A percentile compares a stretch with the other conserved stretches of the same genome.
These are phyloP conservation scores for Pseudogymnoascus sp. DNA, from an alignment of 2,329 filamentous ascomycete species.

Conservation along the genomic window DNA sequence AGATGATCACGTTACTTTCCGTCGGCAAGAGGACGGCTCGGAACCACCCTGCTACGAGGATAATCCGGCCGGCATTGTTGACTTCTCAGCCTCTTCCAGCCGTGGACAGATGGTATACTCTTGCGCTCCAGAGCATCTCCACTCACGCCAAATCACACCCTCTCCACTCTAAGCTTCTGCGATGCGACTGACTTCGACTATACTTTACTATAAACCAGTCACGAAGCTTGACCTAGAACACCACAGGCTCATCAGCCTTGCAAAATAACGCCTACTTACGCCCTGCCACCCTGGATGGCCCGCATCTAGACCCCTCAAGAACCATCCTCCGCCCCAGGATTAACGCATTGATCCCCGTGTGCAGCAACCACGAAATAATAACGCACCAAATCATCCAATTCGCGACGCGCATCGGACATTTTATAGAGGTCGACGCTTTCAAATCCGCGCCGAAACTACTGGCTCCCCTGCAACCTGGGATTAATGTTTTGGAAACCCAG, in stretches of 20 bases:
- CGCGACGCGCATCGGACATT: not conserved
- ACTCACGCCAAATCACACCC: not conserved
- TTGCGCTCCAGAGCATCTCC: not conserved
- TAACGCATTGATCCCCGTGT: not conserved
- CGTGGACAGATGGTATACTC: constrained; percentile 1
- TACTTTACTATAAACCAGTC: not conserved
- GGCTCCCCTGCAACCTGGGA: constrained; percentile 1
- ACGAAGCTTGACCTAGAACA: not conserved
- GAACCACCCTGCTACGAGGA: not conserved
- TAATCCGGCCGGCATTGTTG: constrained; percentile 2
- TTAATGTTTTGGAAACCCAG: constrained; percentile 6
- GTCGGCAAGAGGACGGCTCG: not conserved
- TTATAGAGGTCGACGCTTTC: not conserved
- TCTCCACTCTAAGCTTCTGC: constrained; percentile 5
- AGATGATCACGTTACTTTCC: not conserved
- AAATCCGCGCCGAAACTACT: not conserved
- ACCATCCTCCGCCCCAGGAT: not conserved
- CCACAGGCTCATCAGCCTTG: constrained; percentile 2
- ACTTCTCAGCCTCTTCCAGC: constrained; percentile 7
- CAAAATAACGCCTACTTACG: not conserved
- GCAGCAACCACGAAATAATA: not conserved
- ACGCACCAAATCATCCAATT: not conserved
- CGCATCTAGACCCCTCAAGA: constrained; percentile 4
- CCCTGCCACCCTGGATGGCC: not conserved
- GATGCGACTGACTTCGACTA: constrained; percentile 1